Conservation (phyloP, 1,284 basidiomycete species). For the Moesziomyces antarcticus region DNA sequence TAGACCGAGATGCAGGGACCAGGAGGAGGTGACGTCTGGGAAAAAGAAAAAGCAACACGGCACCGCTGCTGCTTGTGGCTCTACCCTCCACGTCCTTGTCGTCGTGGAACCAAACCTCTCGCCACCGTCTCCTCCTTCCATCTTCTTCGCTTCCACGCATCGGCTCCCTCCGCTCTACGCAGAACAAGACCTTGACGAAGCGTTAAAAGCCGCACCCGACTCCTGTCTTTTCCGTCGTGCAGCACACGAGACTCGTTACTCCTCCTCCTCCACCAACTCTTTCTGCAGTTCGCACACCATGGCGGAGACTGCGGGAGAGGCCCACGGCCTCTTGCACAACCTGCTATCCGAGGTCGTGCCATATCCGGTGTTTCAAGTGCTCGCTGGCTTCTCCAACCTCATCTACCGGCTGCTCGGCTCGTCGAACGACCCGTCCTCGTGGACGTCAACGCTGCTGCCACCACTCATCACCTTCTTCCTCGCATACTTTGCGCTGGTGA, state of each 20-base stretch:
- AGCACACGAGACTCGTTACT: not conserved
- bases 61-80: no score
- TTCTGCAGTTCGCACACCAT: constrained; percentile 4
- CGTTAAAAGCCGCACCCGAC: not conserved
- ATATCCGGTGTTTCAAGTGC: constrained; percentile 42
- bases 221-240: not conserved
- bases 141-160: not conserved
- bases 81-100: not conserved
- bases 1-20: no score
- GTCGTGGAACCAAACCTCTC: constrained; percentile 1
- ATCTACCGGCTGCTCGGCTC: constrained; percentile 44
- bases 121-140: not conserved
- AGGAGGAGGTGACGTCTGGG: no score
- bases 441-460: constrained; percentile 50
- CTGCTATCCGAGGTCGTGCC: constrained; percentile 38
- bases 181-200: not conserved
- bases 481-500: constrained; percentile 53
- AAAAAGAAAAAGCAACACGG: no score
- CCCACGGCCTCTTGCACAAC: constrained; percentile 26
- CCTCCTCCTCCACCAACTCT: not conserved
- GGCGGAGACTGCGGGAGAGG: constrained; percentile 22
- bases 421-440: constrained; percentile 52
- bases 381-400: constrained; percentile 53
- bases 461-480: constrained; percentile 55
- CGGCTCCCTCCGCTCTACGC: not conserved